A percentile compares a stretch with the other conserved stretches of the same genome.
phyloP scores from a whole-genome alignment of 805 yeast species.

The Dipodascopsis tothii region DNA sequence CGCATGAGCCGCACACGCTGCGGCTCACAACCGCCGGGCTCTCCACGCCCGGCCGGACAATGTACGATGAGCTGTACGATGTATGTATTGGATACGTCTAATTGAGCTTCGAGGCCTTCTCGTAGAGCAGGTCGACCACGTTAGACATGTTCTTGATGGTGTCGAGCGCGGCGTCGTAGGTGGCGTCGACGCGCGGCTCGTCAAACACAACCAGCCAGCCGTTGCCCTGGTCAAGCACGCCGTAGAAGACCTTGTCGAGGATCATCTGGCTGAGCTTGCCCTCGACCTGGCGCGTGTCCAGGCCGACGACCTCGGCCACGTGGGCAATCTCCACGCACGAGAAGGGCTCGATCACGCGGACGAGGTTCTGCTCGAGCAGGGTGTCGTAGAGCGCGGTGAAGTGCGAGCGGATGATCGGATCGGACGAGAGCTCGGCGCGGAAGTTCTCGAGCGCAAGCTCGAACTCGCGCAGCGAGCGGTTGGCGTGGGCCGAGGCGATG shows the following conservation, averaged over 20 bases:
- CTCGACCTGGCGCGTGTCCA: conserved; percentile 81
- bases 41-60: too few species aligned
- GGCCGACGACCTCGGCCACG: conserved; percentile 78
- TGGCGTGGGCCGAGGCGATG: conserved; percentile 79
- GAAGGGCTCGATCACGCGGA: conserved; percentile 92
- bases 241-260: conserved; percentile 87
- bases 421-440: conserved; percentile 68
- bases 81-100: too few species aligned
- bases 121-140: conserved; percentile 86
- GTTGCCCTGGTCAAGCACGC: conserved; percentile 95
- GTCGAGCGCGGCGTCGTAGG: conserved; percentile 80
- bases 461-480: conserved; percentile 84
- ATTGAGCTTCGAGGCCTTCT: conserved; percentile 40
- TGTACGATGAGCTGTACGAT: too few species aligned
- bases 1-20: too few species aligned
- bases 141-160: conserved; percentile 78
- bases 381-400: conserved; percentile 89
- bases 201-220: conserved; percentile 94
- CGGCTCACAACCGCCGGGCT: too few species aligned
- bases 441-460: conserved; percentile 72
- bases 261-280: conserved; percentile 95
- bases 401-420: conserved; percentile 82
- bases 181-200: conserved; percentile 78
- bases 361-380: conserved; percentile 81
- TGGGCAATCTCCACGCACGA: conserved; percentile 91